These are phyloP conservation scores for Tulasnella sp. DNA, from an alignment of 768 basidiomycete species.

Conservation along the genomic window DNA sequence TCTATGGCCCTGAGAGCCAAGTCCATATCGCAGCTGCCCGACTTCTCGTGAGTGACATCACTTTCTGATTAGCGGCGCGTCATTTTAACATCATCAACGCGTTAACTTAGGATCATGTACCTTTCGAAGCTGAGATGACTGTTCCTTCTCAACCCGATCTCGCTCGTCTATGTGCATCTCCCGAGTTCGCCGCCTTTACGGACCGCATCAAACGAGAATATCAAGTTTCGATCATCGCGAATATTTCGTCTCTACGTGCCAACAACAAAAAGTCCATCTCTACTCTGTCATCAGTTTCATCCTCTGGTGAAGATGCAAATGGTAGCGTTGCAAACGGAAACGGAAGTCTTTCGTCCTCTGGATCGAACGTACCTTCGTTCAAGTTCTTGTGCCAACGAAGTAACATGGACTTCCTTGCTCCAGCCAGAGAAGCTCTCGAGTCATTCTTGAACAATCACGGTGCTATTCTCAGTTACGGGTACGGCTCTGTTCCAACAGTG, in stretches of 20 bases:
- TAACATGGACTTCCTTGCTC: slow-evolving; percentile 83
- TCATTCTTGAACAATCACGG: slow-evolving; percentile 78
- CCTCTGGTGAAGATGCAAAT: too few relatives aligned
- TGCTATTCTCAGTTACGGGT: too few relatives aligned
- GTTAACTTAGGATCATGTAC: slow-evolving; percentile 72
- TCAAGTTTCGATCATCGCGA: slow-evolving; percentile 65
- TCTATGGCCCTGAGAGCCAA: slow-evolving; percentile 94
- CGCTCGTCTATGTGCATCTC: slow-evolving; percentile 52
- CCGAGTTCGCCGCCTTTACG: slow-evolving; percentile 76
- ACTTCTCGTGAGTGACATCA: slow-evolving; percentile 53
- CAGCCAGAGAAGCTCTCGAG: slow-evolving; percentile 85
- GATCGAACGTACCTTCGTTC: slow-evolving; percentile 76
- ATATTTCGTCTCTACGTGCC: slow-evolving; percentile 20
- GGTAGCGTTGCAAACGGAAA: too few relatives aligned
- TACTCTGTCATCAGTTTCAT: too few relatives aligned
- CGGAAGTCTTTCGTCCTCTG: too few relatives aligned
- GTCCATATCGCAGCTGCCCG: slow-evolving; percentile 94
- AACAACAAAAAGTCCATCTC: neutral
- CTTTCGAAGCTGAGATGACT: slow-evolving; percentile 89
- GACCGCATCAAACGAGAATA: slow-evolving; percentile 89
- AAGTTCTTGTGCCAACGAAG: slow-evolving; percentile 92
- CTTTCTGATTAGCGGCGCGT: neutral
- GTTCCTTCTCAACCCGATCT: slow-evolving; percentile 77
- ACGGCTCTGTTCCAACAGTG: too few relatives aligned
- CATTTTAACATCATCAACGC: slow-evolving; percentile 5